Evolutionary conservation across 2,329 filamentous ascomycete species (phyloP).

Genomic region (Furcasterigmium furcatum): DNA sequence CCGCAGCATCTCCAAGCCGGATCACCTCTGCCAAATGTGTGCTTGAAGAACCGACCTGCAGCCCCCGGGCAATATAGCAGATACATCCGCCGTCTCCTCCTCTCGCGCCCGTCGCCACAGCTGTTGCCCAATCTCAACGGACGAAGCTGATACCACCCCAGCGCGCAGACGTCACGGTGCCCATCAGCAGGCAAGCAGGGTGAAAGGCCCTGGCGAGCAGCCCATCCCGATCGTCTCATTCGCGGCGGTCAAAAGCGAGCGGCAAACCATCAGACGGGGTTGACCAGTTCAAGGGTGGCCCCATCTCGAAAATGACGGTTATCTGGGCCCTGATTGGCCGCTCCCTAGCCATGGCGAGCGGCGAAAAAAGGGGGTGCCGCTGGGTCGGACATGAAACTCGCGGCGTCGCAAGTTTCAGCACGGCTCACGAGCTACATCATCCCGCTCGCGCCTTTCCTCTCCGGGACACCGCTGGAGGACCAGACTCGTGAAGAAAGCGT

Average conservation of each 20-base stretch:
- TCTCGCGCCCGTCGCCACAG: no score
- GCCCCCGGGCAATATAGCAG: no score
- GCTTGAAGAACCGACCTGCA: no score
- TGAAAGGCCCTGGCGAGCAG: no score
- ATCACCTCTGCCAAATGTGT: no score
- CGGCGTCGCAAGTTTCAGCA: constrained; percentile 13
- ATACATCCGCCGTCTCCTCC: no score
- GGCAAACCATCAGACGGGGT: not conserved
- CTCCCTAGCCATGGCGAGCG: not conserved
- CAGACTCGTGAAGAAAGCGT: no score
- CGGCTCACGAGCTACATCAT: constrained; percentile 3
- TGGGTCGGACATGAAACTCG: constrained; percentile 10
- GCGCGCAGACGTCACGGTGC: no score
- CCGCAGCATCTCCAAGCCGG: no score
- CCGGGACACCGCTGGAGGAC: not conserved
- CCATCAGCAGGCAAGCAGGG: no score
- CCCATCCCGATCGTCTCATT: no score
- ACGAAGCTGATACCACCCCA: not conserved
- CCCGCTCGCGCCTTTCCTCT: not conserved
- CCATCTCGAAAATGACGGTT: not conserved
- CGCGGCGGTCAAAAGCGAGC: not conserved
- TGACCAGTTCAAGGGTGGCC: not conserved
- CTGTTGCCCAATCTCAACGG: not conserved
- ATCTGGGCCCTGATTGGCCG: not conserved
- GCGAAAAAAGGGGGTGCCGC: not conserved